These are phyloP conservation scores for Capronia americana DNA, from an alignment of 2,329 filamentous ascomycete genomes.

Conservation along the genomic window DNA sequence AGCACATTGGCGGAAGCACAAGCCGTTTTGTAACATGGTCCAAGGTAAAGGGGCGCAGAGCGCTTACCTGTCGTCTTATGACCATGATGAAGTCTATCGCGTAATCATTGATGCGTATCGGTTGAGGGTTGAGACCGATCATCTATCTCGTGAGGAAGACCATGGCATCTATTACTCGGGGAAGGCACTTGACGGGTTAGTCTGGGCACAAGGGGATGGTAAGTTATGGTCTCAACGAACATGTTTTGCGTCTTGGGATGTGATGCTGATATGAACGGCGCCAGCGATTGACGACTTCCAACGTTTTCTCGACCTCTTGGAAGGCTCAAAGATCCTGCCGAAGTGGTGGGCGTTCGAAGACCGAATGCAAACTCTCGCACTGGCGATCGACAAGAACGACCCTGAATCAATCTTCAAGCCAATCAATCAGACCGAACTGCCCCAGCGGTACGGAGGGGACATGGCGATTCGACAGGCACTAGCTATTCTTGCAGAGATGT, in stretches of 20 bases:
- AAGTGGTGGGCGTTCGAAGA: slow-evolving; percentile 40
- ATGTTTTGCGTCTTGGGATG: background rate
- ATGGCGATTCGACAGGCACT: slow-evolving; percentile 36
- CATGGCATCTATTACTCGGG: slow-evolving; percentile 36
- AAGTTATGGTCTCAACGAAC: slow-evolving; percentile 1
- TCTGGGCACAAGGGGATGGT: slow-evolving; percentile 39
- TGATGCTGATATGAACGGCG: background rate
- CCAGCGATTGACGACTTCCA: slow-evolving; percentile 45
- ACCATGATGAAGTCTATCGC: slow-evolving; percentile 37
- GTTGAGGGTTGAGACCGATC: slow-evolving; percentile 42
- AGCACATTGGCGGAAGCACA: slow-evolving; percentile 41
- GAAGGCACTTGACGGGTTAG: slow-evolving; percentile 48
- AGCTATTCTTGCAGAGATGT: slow-evolving; percentile 37
- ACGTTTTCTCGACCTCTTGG: slow-evolving; percentile 46
- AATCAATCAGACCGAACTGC: slow-evolving; percentile 38
- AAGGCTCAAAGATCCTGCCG: slow-evolving; percentile 48
- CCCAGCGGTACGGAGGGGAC: slow-evolving; percentile 37
- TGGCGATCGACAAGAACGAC: slow-evolving; percentile 35
- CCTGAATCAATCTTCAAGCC: slow-evolving; percentile 35
- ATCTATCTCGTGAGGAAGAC: slow-evolving; percentile 39
- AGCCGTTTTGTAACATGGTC: slow-evolving; percentile 38
- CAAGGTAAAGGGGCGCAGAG: slow-evolving; percentile 38
- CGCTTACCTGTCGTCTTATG: slow-evolving; percentile 39
- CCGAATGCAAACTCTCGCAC: slow-evolving; percentile 37
- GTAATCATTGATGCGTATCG: slow-evolving; percentile 44